Evolutionary conservation across 371 early-diverging fungal genomes (phyloP), one percentile per base, ranked within the genome.

Genomic region (Syncephalastrum monosporum): DNA sequence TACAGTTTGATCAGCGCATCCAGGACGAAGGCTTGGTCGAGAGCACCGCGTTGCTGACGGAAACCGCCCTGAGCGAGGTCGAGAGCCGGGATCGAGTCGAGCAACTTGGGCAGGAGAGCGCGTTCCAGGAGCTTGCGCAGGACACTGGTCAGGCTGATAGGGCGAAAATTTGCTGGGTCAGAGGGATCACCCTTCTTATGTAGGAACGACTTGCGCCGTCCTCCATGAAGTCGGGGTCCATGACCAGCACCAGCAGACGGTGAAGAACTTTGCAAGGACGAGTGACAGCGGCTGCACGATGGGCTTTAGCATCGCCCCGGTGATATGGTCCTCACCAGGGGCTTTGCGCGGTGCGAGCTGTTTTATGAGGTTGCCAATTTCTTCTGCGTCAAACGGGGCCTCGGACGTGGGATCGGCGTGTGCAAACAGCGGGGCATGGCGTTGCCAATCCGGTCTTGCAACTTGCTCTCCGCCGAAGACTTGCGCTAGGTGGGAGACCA

Each of bases 281-380:
- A 44, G 50, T 1, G 59, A 15, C 0, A 59, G 42, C 1, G 53
- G 14, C 8, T 13, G 3, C 0, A 14, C 14, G 1, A 72, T 50
- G 1, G 65, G 65, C 16, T 41, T 23, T 0, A 69, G 58, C 74
- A 69, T 69, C 53, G 63, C 65, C 15, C 52, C 52, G 0, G 49
- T 38, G 0, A 69, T 16, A 23, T 69, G 68, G 33, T 69, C 27
- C 47, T 8, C 27, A 3, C 67, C 67, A 5, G 69, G 63, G 5
- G 65, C 67, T 55, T 67, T 71, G 1, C 52, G 33, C 38, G 38
- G 38, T 33, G 38, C 38, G 12, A 33, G 38, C 38, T 33, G 5
- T 10, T 33, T 33, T 0, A 33, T 33, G 38, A 33, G 38, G 7
- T 0, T 10, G 10, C 6, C 38, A 10, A 33, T 33, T 2, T 33